Base-by-base conservation (phyloP, 192 early-diverging fungal species). In the Coemansia sp. region DNA sequence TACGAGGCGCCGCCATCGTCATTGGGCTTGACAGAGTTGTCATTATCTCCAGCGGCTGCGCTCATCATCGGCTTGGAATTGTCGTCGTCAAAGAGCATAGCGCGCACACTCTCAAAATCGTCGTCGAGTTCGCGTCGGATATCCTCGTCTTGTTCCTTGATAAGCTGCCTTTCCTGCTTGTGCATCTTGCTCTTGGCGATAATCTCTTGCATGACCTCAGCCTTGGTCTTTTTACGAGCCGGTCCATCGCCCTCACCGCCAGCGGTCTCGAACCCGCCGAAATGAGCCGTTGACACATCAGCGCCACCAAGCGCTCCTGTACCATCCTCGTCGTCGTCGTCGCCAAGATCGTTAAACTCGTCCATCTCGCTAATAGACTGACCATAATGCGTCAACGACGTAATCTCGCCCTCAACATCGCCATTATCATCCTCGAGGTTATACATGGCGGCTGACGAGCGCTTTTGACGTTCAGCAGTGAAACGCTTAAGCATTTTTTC, bases 401-500 rank as follows among this genome's bases (percentile, higher is more conserved):
- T 78, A 38, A 86, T 87, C 42, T 76, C 78, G 16, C 76, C 85
- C 57, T 86, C 83, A 21, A 85, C 69, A 32, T 91, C 87, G 35
- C 64, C 64, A 30, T 0, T 16, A 16, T 90, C 89, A 39, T 92
- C 91, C 40, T 97, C 94, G 42, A 99, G 81, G 67, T 97, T 99
- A 76, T 88, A 97, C 72, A 91, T 61, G 72, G 3, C 74, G 63
- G 30, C 70, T 58, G 17, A 33, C 72, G 35, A 32, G 0, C 73
- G 33, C 76, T 85, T 86, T 73, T 91, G 87, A 62, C 90, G 83
- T 84, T 99, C 96, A 38, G 84, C 81, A 40, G 97, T 93, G 75
- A 98, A 98, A 71, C 98, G 88, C 81, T 89, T 87, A 76, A 98
- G 66, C 96, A 98, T 96, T 67, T 93, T 96, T 61, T 99, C 98